Evolutionary conservation across 257 asterid species (phyloP), one percentile per base, ranked within the genome.

Genomic region (Craterostigma plantagineum): DNA sequence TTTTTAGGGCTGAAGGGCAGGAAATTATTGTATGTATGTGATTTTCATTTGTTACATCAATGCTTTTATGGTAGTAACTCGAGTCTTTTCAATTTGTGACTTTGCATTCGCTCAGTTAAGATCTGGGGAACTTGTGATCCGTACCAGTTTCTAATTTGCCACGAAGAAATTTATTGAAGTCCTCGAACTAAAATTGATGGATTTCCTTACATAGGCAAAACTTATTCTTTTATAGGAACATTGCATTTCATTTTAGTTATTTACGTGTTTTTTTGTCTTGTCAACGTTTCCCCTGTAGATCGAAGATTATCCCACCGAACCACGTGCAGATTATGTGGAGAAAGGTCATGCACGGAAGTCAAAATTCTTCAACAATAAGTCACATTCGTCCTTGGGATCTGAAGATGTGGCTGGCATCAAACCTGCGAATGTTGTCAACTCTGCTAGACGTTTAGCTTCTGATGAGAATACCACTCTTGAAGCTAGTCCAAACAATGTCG

Each of bases 291-390:
- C 61, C 40, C 52, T 70, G 70, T 58, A 81, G 94, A 58, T 67
- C 69, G 87, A 81, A 67, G 94, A 73, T 62, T 68, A 66, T 73
- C 84, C 84, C 54, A 75, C 79, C 59, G 84, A 69, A 69, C 55
- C 67, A 41, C 62, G 62, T 65, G 74, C 66, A 50, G 64, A 52
- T 51, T 52, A 77, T 64, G 66, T 71, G 14, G 72, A 69, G 56
- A 69, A 56, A 46, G 44, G 49, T 43, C 53, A 46, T 58, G 48
- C 49, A 46, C 53, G 47, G 63, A 75, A 75, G 69, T 51, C 66
- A 52, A 71, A 59, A 55, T 40, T 49, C 50, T 58, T 67, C 11
- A 45, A 54, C 35, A 73, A 63, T 53, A 50, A 56, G 34, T 60
- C 77, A 44, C 53, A 48, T 37, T 42, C 63, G 43, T 50, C 68